Base-by-base conservation (phyloP, 2,329 filamentous ascomycete genomes). In the Stemphylium beticola region DNA sequence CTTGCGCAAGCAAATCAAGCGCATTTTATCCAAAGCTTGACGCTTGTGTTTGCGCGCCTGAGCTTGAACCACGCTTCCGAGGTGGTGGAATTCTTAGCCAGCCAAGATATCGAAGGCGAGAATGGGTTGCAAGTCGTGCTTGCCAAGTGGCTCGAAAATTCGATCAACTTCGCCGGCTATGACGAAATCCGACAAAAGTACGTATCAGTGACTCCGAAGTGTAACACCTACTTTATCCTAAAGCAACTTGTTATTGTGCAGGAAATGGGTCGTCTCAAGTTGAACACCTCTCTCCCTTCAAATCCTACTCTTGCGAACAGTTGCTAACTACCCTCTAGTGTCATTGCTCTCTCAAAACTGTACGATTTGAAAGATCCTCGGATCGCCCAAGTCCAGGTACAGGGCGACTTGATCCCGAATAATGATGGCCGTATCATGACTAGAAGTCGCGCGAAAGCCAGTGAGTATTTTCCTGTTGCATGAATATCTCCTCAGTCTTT, bases 141-240 rank as follows among this genome's bases (percentile, higher is more conserved):
- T 62, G 84, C 87, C 76, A 97, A 98, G 77, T 99, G 95, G 95
- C 82, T 99, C 1, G 95, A 98, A 78, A 96, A 98, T 76, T 96
- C 92, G 4, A 85, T 96, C 75, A 96, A 90, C 75, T 99, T 99
- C 77, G 92, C 92, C n/a, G 95, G 95, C 11, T 99, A 97, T 67
- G 93, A 98, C 67, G 93, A 97, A 75, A 98, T 98, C 66, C 86
- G 93, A 65, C 92, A 97, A 76, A 99, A 98, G 90, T 93, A 80
- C 76, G 87, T 80, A n/a, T 29, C 20, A 14, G 48, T 24, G 41
- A 37, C 33, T 22, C 20, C 12, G 29, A 29, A 20, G 11, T 20
- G 18, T 11, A 29, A 10, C 8, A 7, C 10, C 26, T 29, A 29
- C 26, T 29, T 29, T 29, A 29, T 29, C 26, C 26, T 29, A 29